Evolutionary conservation across 257 asterid species (phyloP).

Genomic region (Solanum paucissectum): DNA sequence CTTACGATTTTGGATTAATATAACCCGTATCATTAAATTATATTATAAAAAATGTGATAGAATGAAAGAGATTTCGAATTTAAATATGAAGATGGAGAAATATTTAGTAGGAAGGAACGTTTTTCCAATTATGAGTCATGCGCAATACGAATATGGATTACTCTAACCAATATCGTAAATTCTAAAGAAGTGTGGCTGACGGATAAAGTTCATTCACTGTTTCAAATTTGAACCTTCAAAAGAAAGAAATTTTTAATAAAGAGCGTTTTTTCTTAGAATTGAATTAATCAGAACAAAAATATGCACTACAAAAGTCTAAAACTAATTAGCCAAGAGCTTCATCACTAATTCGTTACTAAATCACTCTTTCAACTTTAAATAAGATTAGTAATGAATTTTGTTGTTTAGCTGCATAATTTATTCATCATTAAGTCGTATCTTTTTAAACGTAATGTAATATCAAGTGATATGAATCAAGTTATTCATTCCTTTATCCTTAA

Average conservation of each 20-base stretch:
- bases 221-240: fast-evolving
- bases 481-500: not conserved
- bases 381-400: not conserved
- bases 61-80: not conserved
- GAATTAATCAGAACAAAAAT: too few relatives aligned
- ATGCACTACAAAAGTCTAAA: not conserved
- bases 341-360: not conserved
- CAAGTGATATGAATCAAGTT: not conserved
- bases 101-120: fast-evolving
- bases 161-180: not conserved
- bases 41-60: fast-evolving
- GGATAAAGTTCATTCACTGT: fast-evolving
- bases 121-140: not conserved
- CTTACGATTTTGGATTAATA: not conserved
- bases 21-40: not conserved
- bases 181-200: too few relatives aligned
- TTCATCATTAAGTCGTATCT: fast-evolving
- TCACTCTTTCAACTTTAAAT: not conserved
- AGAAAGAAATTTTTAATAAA: fast-evolving
- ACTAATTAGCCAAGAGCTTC: not conserved
- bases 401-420: not conserved
- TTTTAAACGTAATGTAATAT: not conserved
- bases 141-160: not conserved
- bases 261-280: not conserved
- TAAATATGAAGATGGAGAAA: not conserved